Evolutionary conservation across 1,284 basidiomycete genomes (phyloP).

Genomic region (Irpex rosettiformis): DNA sequence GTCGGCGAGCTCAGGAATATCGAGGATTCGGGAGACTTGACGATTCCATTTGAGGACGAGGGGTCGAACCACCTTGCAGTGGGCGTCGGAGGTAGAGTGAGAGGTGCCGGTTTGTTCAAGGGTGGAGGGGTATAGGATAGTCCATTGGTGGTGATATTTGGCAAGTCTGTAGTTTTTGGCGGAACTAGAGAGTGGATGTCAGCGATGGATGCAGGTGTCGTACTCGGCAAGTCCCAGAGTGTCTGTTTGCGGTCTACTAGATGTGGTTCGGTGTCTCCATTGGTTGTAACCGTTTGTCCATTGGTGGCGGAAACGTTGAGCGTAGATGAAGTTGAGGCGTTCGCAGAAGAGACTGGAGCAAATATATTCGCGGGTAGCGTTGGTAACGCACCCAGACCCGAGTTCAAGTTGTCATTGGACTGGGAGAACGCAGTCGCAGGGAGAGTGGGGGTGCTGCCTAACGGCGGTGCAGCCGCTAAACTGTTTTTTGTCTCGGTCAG

Average conservation of each 20-base stretch:
- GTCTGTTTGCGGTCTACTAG: conserved; percentile 26
- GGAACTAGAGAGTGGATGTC: background rate
- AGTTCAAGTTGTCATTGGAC: too few relatives aligned
- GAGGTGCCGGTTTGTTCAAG: conserved; percentile 17
- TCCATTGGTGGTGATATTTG: too few relatives aligned
- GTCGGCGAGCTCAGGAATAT: too few relatives aligned
- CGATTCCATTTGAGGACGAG: conserved; percentile 13
- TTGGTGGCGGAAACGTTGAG: background rate
- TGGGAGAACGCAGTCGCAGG: too few relatives aligned
- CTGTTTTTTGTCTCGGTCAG: too few relatives aligned
- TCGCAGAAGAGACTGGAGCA: background rate
- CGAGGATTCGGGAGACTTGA: too few relatives aligned
- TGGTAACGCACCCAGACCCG: background rate
- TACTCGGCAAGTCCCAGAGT: conserved; percentile 27
- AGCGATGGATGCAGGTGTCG: conserved; percentile 7
- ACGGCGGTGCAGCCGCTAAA: too few relatives aligned
- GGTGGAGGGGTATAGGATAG: conserved; percentile 25
- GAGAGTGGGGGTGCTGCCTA: too few relatives aligned
- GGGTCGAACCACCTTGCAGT: conserved; percentile 30
- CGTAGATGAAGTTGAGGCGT: conserved; percentile 1
- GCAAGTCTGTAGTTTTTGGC: background rate
- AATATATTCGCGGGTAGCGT: background rate
- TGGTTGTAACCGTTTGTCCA: background rate
- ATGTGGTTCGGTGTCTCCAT: conserved; percentile 13
- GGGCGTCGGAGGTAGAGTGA: conserved; percentile 29